These are phyloP conservation scores for Fusarium zealandicum DNA, from an alignment of 2,329 filamentous ascomycete species.

Conservation along the genomic window DNA sequence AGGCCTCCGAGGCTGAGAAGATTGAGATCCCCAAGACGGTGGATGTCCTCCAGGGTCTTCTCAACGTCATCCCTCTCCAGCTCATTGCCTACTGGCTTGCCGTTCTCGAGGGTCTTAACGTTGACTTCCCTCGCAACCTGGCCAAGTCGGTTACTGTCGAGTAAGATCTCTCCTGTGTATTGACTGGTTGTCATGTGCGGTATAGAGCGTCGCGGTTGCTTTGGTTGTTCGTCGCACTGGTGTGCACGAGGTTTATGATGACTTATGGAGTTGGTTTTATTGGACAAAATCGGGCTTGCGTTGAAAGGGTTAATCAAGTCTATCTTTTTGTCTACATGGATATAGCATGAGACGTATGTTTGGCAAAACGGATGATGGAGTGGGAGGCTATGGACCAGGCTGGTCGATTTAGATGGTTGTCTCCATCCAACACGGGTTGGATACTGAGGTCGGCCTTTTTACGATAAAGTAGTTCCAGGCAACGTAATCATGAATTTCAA, in stretches of 20 bases:
- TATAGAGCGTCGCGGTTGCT: slow-evolving; percentile 31
- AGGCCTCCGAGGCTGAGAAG: slow-evolving; percentile 86
- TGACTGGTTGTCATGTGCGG: slow-evolving; percentile 28
- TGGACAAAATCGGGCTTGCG: slow-evolving; percentile 40
- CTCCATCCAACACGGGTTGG: slow-evolving; percentile 23
- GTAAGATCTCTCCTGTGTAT: slow-evolving; percentile 59
- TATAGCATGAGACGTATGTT: slow-evolving; percentile 34
- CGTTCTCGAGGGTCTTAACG: slow-evolving; percentile 93
- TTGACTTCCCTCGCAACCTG: slow-evolving; percentile 98
- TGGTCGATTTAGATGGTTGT: slow-evolving; percentile 38
- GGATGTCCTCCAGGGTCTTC: slow-evolving; percentile 91
- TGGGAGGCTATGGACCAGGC: slow-evolving; percentile 33
- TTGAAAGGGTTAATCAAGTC: slow-evolving; percentile 31
- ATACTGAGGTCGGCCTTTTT: slow-evolving; percentile 28
- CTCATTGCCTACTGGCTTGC: slow-evolving; percentile 99
- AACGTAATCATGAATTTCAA: slow-evolving; percentile 35
- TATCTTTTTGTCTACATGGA: slow-evolving; percentile 35
- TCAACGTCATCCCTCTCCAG: slow-evolving; percentile 97
- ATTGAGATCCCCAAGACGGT: slow-evolving; percentile 97
- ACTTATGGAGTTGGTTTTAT: slow-evolving; percentile 42
- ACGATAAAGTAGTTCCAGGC: slow-evolving; percentile 30
- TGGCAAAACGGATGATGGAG: slow-evolving; percentile 35
- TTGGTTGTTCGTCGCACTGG: slow-evolving; percentile 27
- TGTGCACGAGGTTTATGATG: slow-evolving; percentile 37
- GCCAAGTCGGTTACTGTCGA: slow-evolving; percentile 99